Base-by-base conservation (phyloP, 2,329 filamentous ascomycete species). In the Paecilomyces sp. region DNA sequence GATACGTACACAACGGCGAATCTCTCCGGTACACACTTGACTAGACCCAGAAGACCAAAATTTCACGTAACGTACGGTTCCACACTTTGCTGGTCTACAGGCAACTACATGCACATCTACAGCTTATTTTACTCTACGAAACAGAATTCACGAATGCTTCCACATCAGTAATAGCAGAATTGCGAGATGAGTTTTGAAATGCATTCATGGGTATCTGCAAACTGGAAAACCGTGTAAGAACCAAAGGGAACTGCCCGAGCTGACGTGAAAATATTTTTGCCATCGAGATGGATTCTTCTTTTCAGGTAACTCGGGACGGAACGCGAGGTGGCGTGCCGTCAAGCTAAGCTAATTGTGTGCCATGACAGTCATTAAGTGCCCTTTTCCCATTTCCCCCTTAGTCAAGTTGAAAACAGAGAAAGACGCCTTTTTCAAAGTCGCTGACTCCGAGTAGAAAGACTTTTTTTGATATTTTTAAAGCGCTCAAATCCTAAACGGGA, bases 131-230 rank as follows among this genome's bases (percentile, higher is more conserved):
- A 30, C 51, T 66, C 62, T 58, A 50, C 56, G 54, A 55, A 53
- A 58, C 65, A 69, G 64, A 64, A 30, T 56, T 54, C 66, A 67
- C 66, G 67, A 70, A 69, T 69, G 68, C 67, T 65, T 59, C 41
- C 51, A 53, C 51, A 53, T 53, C 51, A 22, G 58, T 61, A 58
- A 64, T 69, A 68, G 66, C 65, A 63, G 59, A 52, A 65, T 57
- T 53, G 47, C 57, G 41, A 58, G 63, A 61, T 64, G 58, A 63
- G 66, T 41, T 33, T 63, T 60, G 65, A 73, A 73, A 71, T 70
- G 71, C 70, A 74, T 74, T 74, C 72, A 74, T 71, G 71, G 72
- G 72, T 74, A 74, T 74, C 72, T 74, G 72, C 71, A 64, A 66
- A 59, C 70, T 68, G 67, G 70, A 71, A 22, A 66, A 73, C 70